A percentile compares a stretch with the other conserved stretches of the same genome.
Conservation (phyloP, 345 rosid species). For the Salix viminalis region DNA sequence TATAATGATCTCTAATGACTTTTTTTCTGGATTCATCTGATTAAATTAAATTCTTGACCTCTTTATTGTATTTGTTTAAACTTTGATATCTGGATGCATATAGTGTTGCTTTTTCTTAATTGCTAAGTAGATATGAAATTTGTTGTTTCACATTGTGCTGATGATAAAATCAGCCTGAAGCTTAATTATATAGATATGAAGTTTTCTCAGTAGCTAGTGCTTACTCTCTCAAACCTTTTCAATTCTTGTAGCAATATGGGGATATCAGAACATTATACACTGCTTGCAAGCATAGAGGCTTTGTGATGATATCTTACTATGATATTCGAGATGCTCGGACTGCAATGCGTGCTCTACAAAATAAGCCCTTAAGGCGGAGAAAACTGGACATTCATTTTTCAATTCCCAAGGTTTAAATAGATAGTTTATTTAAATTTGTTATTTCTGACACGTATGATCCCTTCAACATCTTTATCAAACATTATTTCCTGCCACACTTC, state of each 20-base stretch:
- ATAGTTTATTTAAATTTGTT: background rate
- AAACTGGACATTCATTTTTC: slow-evolving; percentile 94
- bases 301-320: slow-evolving; percentile 93
- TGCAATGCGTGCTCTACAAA: slow-evolving; percentile 89
- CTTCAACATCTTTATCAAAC: slow-evolving; percentile 7
- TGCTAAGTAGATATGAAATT: background rate
- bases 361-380: slow-evolving; percentile 82
- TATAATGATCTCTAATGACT: background rate
- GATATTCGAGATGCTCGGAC: slow-evolving; percentile 88
- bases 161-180: background rate
- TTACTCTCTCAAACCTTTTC: slow-evolving; percentile 16
- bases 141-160: background rate
- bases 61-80: background rate
- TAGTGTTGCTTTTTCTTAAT: background rate
- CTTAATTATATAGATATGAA: background rate
- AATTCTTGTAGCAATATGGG: slow-evolving; percentile 69
- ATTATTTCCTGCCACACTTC: slow-evolving; percentile 12
- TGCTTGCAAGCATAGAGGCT: slow-evolving; percentile 95
- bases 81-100: background rate
- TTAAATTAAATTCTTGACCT: background rate
- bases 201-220: background rate
- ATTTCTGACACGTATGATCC: background rate
- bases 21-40: background rate
- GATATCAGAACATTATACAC: slow-evolving; percentile 88
- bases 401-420: slow-evolving; percentile 78